phyloP scores from a whole-genome alignment of 805 yeast species.

The Candida orba region DNA sequence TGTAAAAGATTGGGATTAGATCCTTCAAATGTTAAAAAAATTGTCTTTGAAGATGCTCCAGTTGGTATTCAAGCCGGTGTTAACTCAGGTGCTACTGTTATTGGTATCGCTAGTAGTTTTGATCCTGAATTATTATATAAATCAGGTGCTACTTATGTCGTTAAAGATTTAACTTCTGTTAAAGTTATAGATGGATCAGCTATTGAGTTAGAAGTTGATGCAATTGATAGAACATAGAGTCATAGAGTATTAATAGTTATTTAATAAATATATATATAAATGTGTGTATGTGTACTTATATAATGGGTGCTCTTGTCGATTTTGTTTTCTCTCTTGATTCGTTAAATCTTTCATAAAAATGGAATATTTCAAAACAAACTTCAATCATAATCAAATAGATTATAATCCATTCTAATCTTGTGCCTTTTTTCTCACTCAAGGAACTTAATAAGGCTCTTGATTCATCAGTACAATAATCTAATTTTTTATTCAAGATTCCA shows the following conservation, averaged over 20 bases:
- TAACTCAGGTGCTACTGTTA: conserved; percentile 75
- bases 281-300: no score
- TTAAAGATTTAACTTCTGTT: conserved; percentile 49
- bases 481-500: conserved; percentile 69
- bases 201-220: conserved; percentile 19
- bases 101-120: conserved; percentile 81
- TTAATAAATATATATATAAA: background rate
- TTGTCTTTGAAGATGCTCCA: conserved; percentile 87
- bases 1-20: conserved; percentile 30
- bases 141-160: conserved; percentile 79
- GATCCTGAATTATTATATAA: conserved; percentile 41
- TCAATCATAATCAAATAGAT: conserved; percentile 78
- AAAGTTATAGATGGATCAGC: conserved; percentile 20
- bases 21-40: conserved; percentile 34
- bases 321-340: conserved; percentile 5
- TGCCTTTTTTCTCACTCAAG: conserved; percentile 66
- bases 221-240: conserved; percentile 11
- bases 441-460: conserved; percentile 70
- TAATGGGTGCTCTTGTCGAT: background rate
- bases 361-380: conserved; percentile 73
- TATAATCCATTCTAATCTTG: conserved; percentile 83
- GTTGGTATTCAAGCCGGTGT: conserved; percentile 85
- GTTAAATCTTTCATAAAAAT: conserved; percentile 52
- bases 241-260: background rate
- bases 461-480: conserved; percentile 89